phyloP scores from a whole-genome alignment of 371 early-diverging fungal species.

The Mortierella sp. region DNA sequence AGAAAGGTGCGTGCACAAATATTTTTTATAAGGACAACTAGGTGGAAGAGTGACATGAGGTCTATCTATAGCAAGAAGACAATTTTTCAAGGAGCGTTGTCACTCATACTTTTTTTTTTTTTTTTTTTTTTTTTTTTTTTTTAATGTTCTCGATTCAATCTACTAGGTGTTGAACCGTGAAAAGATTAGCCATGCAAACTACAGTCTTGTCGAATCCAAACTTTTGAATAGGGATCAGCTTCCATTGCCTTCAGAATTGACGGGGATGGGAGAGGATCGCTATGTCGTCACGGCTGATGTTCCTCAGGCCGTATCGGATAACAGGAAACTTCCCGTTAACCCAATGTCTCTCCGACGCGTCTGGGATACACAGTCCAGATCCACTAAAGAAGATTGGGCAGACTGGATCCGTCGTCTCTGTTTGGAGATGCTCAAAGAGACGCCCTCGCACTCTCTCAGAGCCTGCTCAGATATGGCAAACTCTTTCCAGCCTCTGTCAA shows the following conservation, averaged over 20 bases:
- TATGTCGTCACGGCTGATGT: slow-evolving; percentile 47
- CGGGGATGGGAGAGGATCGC: slow-evolving; percentile 50
- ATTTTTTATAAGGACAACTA: neutral
- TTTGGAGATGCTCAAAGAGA: slow-evolving; percentile 93
- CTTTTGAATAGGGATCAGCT: slow-evolving; percentile 34
- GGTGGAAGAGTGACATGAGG: too few species aligned
- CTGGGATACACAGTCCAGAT: slow-evolving; percentile 92
- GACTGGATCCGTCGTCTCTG: slow-evolving; percentile 95
- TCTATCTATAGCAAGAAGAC: neutral
- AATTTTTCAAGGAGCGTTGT: too few species aligned
- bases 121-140: neutral
- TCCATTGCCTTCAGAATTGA: slow-evolving; percentile 30
- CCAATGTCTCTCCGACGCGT: slow-evolving; percentile 88
- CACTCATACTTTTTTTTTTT: too few species aligned
- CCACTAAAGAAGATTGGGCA: slow-evolving; percentile 95
- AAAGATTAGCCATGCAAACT: slow-evolving; percentile 30
- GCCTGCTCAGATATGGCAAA: slow-evolving; percentile 90
- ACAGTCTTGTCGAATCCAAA: slow-evolving; percentile 30
- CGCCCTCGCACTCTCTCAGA: slow-evolving; percentile 94
- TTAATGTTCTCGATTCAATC: too few species aligned
- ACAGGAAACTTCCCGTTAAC: slow-evolving; percentile 85
- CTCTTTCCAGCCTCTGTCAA: slow-evolving; percentile 84
- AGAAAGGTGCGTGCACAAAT: slow-evolving; percentile 66
- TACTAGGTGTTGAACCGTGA: slow-evolving; percentile 23
- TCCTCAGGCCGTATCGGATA: slow-evolving; percentile 36